phyloP scores from a whole-genome alignment of 345 rosid species.

The Schrenkiella parvula region DNA sequence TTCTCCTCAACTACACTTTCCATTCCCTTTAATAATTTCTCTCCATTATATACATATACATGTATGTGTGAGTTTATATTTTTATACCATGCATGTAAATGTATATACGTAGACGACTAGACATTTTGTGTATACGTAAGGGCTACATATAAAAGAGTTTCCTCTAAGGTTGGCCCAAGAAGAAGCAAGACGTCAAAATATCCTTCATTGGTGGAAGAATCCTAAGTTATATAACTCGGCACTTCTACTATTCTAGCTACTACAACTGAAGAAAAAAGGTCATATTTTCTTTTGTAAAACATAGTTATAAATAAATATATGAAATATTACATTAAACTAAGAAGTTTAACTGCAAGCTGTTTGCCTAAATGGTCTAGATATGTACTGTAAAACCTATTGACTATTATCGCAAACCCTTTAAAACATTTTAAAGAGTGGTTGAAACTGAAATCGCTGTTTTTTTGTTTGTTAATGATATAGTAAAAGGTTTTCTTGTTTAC shows the following conservation, averaged over 20 bases:
- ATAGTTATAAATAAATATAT: not conserved
- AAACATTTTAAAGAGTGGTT: not conserved
- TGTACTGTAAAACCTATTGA: too few relatives aligned
- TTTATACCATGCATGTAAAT: not conserved
- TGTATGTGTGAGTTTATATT: not conserved
- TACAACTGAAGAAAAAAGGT: too few relatives aligned
- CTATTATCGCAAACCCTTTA: not conserved
- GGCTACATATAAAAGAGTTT: not conserved
- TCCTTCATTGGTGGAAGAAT: not conserved
- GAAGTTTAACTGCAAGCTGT: not conserved
- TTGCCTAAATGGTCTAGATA: too few relatives aligned
- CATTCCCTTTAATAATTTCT: constrained; percentile 24
- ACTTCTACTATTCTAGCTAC: not conserved
- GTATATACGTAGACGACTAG: not conserved
- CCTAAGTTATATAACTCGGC: not conserved
- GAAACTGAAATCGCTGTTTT: not conserved
- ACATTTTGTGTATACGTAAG: not conserved
- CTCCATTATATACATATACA: not conserved
- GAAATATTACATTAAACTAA: not conserved
- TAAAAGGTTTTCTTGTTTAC: too few relatives aligned
- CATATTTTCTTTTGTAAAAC: not conserved
- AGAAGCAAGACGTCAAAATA: not conserved
- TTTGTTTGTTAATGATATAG: not conserved
- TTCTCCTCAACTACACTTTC: constrained; percentile 16
- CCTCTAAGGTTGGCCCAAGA: not conserved